Evolutionary conservation across 2,329 filamentous ascomycete species (phyloP).

Genomic region (Fusarium nurragi): DNA sequence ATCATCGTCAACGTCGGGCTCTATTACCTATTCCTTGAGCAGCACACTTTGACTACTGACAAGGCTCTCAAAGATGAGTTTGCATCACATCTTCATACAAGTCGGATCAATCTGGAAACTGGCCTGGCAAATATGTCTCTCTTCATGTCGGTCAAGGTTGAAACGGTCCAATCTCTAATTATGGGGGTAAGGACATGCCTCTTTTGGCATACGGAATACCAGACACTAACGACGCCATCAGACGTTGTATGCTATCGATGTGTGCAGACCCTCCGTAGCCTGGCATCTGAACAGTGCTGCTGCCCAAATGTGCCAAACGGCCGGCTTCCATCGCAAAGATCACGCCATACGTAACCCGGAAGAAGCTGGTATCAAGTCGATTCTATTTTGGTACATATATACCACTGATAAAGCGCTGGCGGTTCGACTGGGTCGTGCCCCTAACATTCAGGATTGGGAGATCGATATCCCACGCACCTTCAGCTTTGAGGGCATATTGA

Average conservation of each 20-base stretch:
- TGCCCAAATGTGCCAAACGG: constrained; percentile 67
- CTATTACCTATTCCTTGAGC: constrained; percentile 61
- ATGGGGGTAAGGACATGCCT: constrained; percentile 58
- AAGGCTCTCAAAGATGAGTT: constrained; percentile 49
- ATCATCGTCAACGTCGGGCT: constrained; percentile 61
- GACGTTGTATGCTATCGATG: constrained; percentile 70
- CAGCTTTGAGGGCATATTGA: constrained; percentile 54
- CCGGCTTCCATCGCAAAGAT: constrained; percentile 66
- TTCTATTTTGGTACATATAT: constrained; percentile 64
- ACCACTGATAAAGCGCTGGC: constrained; percentile 67
- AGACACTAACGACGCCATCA: constrained; percentile 43
- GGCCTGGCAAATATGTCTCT: constrained; percentile 62
- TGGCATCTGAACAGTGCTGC: constrained; percentile 70
- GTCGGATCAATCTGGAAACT: constrained; percentile 61
- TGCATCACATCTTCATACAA: constrained; percentile 52
- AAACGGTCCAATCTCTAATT: constrained; percentile 67
- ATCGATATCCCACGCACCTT: constrained; percentile 60
- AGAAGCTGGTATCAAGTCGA: constrained; percentile 50
- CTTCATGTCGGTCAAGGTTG: constrained; percentile 62
- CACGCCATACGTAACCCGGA: constrained; percentile 46
- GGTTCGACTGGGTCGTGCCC: constrained; percentile 66
- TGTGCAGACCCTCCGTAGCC: constrained; percentile 69
- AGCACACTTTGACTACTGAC: constrained; percentile 49
- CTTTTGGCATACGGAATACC: not conserved
- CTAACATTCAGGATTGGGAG: constrained; percentile 68